Evolutionary conservation across 441 rosid genomes (phyloP), one percentile per base, ranked within the genome.

Genomic region (Populus hybrid): DNA sequence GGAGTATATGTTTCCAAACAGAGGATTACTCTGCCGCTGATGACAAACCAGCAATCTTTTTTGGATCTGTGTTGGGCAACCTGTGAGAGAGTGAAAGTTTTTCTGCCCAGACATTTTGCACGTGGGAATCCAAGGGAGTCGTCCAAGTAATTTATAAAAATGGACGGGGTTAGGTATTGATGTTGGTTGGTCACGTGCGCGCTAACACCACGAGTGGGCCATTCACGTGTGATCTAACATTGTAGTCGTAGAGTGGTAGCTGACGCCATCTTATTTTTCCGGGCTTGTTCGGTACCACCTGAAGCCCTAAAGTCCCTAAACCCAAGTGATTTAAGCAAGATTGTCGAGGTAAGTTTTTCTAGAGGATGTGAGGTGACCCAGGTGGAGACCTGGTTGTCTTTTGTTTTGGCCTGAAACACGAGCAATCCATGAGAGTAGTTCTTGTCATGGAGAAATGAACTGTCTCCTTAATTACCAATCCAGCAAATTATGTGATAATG

Each of bases 41-140:
- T 81, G 77, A 86, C 87, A 18, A 89, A 53, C 92, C 92, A 89
- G 84, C 90, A 86, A 57, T 91, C 90, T 32, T 83, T 82, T 81
- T 81, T 89, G 76, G 89, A 87, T 63, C 83, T 88, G 87, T 89
- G 94, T 50, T 81, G 86, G 68, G 88, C 83, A 65, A 91, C 88
- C 71, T 89, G 88, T 5, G 90, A 80, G 72, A 86, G 86, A 23
- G 84, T 80, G 80, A 84, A 82, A 30, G 82, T 81, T 75, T n/a
- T 26, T 80, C 12, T 69, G 78, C 8, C 65, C 76, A n/a, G 80
- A 86, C 91, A 90, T 86, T 40, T 66, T 64, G 32, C 28, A 24
- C 14, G 3, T 10, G 16, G 14, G 30, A 21, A 10, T 21, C 16
- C 69, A 6, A 10, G 26, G 1, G 18, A 5, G 68, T 65, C 34